phyloP scores from a whole-genome alignment of 306 rosid species.

The Vicia villosa region DNA sequence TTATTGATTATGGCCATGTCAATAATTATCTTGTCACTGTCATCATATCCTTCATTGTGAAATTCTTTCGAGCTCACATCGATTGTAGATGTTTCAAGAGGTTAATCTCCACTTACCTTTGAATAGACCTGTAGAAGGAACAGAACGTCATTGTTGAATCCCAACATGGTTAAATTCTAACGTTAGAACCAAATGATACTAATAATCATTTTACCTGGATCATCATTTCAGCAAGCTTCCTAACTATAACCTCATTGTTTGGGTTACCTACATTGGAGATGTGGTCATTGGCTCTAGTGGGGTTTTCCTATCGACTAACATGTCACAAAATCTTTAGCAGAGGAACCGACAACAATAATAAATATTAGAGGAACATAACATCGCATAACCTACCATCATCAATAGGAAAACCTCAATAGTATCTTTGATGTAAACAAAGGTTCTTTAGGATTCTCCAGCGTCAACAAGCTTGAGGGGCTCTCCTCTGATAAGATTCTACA shows the following conservation, averaged over 20 bases:
- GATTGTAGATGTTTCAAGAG: slow-evolving; percentile 63
- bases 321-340: neutral
- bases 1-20: slow-evolving; percentile 93
- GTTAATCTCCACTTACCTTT: slow-evolving; percentile 75
- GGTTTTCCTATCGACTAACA: slow-evolving; percentile 78
- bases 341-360: slow-evolving; percentile 6
- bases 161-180: neutral
- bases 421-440: slow-evolving; percentile 92
- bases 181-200: neutral
- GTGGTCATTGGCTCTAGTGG: slow-evolving; percentile 84
- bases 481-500: slow-evolving; percentile 87
- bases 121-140: slow-evolving; percentile 73
- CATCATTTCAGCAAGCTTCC: slow-evolving; percentile 98
- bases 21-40: slow-evolving; percentile 95
- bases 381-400: slow-evolving; percentile 75
- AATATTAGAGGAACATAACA: neutral
- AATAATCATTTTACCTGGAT: slow-evolving; percentile 56
- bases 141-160: slow-evolving; percentile 24
- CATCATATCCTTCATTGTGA: slow-evolving; percentile 92
- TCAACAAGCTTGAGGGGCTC: slow-evolving; percentile 99
- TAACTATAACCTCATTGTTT: slow-evolving; percentile 92
- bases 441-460: slow-evolving; percentile 95
- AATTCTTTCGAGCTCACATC: slow-evolving; percentile 93
- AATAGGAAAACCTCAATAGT: slow-evolving; percentile 93
- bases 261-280: slow-evolving; percentile 98